Conservation (phyloP, 306 rosid species). For the Lablab purpureus region DNA sequence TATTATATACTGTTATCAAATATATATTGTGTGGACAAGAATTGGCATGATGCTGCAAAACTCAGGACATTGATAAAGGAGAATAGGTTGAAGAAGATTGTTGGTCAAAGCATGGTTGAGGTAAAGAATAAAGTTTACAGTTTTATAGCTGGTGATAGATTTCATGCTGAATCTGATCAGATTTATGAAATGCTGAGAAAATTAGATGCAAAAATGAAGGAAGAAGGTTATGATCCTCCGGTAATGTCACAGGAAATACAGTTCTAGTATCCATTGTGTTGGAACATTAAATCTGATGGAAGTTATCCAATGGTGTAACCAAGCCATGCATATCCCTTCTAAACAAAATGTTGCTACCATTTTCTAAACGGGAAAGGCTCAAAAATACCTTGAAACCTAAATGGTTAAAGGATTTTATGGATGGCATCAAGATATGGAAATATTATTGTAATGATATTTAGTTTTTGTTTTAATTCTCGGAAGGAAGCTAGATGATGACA, state of each 20-base stretch:
- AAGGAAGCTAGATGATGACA: no score
- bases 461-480: no score
- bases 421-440: no score
- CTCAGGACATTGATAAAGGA: conserved; percentile 66
- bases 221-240: conserved; percentile 50
- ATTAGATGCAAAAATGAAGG: conserved; percentile 63
- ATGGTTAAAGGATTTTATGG: not conserved
- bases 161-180: conserved; percentile 54
- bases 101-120: conserved; percentile 67
- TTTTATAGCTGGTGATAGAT: conserved; percentile 64
- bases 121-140: conserved; percentile 55
- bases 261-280: not conserved
- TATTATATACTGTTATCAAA: conserved; percentile 71
- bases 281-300: not conserved
- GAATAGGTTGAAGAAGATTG: conserved; percentile 66
- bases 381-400: not conserved
- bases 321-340: no score
- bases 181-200: conserved; percentile 61
- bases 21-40: conserved; percentile 66
- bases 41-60: conserved; percentile 69
- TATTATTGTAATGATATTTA: no score
- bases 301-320: not conserved
- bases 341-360: not conserved
- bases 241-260: conserved; percentile 22
- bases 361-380: no score